phyloP scores from a whole-genome alignment of 1,284 basidiomycete species.

The Irpex sp. region DNA sequence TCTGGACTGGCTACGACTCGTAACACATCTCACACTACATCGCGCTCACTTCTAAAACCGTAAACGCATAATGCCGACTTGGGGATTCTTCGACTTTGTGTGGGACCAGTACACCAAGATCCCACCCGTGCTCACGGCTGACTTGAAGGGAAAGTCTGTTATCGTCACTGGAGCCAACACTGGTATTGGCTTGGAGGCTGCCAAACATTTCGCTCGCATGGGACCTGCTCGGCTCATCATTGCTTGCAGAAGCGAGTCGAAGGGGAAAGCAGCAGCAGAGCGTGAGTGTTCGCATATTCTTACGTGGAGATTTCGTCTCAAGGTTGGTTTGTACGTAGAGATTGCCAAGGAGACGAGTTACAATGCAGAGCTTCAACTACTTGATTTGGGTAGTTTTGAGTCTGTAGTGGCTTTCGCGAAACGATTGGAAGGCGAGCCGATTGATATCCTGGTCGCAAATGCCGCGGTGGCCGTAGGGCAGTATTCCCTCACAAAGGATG shows the following conservation, averaged over 20 bases:
- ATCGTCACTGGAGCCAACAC: slow-evolving; percentile 31
- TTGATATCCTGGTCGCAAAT: slow-evolving; percentile 33
- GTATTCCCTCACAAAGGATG: slow-evolving; percentile 23
- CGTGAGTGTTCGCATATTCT: slow-evolving; percentile 9
- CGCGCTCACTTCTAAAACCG: background rate
- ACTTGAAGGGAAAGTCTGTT: slow-evolving; percentile 30
- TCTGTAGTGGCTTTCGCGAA: slow-evolving; percentile 28
- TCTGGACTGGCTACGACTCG: background rate
- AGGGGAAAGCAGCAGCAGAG: slow-evolving; percentile 18
- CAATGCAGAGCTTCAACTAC: slow-evolving; percentile 20
- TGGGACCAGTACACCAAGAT: slow-evolving; percentile 10
- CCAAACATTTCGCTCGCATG: slow-evolving; percentile 30
- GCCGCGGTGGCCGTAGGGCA: slow-evolving; percentile 21
- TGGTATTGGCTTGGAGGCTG: slow-evolving; percentile 31
- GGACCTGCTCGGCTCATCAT: slow-evolving; percentile 27
- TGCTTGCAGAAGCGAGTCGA: slow-evolving; percentile 23
- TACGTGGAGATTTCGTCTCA: no score
- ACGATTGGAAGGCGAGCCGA: slow-evolving; percentile 20
- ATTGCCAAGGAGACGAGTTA: slow-evolving; percentile 25
- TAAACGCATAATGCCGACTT: background rate
- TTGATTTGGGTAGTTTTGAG: slow-evolving; percentile 27
- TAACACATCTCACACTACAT: background rate
- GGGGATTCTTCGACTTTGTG: slow-evolving; percentile 6
- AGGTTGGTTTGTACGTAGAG: slow-evolving; percentile 11
- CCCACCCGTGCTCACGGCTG: slow-evolving; percentile 16